Conservation (phyloP, 768 basidiomycete genomes). For the Rhizopogon roseolus region DNA sequence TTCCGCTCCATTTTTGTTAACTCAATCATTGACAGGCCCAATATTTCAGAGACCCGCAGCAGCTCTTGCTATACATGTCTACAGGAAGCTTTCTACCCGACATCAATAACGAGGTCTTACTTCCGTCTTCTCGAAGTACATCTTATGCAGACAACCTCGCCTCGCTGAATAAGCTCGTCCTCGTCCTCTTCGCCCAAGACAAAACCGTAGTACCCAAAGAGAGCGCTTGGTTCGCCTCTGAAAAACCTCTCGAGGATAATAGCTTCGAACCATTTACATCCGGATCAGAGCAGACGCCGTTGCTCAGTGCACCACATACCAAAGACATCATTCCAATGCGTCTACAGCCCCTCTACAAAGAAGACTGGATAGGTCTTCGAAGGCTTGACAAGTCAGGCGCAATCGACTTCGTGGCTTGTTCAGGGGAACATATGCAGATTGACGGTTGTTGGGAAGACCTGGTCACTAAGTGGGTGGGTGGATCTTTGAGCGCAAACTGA, state of each 20-base stretch:
- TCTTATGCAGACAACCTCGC: constrained; percentile 60
- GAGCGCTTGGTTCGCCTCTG: constrained; percentile 82
- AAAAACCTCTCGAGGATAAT: constrained; percentile 31
- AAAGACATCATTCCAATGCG: constrained; percentile 63
- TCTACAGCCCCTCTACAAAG: constrained; percentile 62
- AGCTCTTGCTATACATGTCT: constrained; percentile 51
- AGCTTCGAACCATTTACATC: neutral
- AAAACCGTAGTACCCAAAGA: constrained; percentile 81
- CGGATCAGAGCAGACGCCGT: constrained; percentile 9
- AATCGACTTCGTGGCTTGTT: constrained; percentile 57
- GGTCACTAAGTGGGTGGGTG: constrained; percentile 38
- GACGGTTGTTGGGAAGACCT: constrained; percentile 56
- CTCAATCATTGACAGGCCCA: constrained; percentile 53
- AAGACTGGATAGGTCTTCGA: constrained; percentile 81
- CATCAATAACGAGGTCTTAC: constrained; percentile 71
- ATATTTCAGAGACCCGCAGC: constrained; percentile 74
- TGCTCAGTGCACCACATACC: constrained; percentile 1
- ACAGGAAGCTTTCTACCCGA: constrained; percentile 64
- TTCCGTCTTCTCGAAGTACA: constrained; percentile 44
- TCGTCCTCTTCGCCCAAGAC: constrained; percentile 71
- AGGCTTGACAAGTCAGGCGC: constrained; percentile 61
- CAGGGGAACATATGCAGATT: constrained; percentile 75
- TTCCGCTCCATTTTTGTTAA: neutral
- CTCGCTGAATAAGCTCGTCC: constrained; percentile 60
- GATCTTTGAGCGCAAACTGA: neutral